Evolutionary conservation across 1,284 basidiomycete genomes (phyloP), one percentile per base, ranked within the genome.

Genomic region (Ceratobasidium sp.): DNA sequence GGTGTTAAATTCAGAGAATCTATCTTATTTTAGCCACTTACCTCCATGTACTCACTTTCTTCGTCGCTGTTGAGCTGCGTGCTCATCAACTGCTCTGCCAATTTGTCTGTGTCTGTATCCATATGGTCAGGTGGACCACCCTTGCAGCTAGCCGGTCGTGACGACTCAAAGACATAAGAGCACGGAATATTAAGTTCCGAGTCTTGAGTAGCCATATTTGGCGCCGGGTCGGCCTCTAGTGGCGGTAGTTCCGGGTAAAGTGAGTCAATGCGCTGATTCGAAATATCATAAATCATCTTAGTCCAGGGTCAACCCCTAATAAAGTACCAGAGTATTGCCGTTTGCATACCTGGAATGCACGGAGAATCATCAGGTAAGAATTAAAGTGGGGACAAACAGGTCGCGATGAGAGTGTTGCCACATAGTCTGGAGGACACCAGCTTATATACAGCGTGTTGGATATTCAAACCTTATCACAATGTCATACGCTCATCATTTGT

Each of bases 51-150:
- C n/a, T 32, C 52, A 32, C n/a, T 32, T 54, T 15, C 52, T 31
- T 54, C 52, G 31, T 29, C 34, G 22, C n/a, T n/a, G n/a, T 55
- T 35, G n/a, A 55, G 25, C 34, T 55, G 34, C 34, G 53, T 55
- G 15, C 40, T 35, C 34, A 29, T 32, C 12, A 54, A 34, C 3
- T 34, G 52, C 4, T 27, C 25, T 6, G 53, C 53, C 17, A 55
- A 25, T 25, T 35, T 35, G 13, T 55, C 53, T 10, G 40, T 34
- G 34, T 55, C 53, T 7, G 34, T 55, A 17, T 55, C 53, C 53
- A 55, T 38, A 20, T 38, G 47, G 3, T 50, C 47, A 15, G 13
- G 47, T 1, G 20, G 22, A 8, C 25, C 3, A 29, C 22, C 31
- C 20, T 50, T 50, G 22, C n/a, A 13, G 22, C 22, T 8, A 27